Conservation (phyloP, 345 rosid genomes). For the Pugionium dolabratum region DNA sequence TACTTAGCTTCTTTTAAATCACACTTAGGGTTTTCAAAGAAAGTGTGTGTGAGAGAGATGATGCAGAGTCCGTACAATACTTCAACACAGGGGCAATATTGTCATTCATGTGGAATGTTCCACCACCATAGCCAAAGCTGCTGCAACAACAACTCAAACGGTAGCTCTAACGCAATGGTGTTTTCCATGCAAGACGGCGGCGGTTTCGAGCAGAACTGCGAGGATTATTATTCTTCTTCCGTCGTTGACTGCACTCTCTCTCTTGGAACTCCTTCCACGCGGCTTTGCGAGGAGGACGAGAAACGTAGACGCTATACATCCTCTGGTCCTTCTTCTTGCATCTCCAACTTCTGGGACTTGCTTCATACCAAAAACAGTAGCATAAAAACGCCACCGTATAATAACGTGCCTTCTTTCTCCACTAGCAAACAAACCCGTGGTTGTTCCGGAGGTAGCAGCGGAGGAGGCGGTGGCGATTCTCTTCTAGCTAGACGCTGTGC, state of each 20-base stretch:
- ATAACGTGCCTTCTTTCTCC: slow-evolving; percentile 22
- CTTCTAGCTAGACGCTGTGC: slow-evolving; percentile 87
- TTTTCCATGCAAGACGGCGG: slow-evolving; percentile 40
- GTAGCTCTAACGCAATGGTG: slow-evolving; percentile 36
- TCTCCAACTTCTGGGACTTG: slow-evolving; percentile 69
- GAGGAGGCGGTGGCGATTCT: slow-evolving; percentile 38
- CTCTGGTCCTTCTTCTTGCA: slow-evolving; percentile 41
- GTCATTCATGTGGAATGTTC: slow-evolving; percentile 43
- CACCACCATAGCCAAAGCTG: slow-evolving; percentile 41
- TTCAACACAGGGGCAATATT: slow-evolving; percentile 43
- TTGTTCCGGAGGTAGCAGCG: slow-evolving; percentile 23
- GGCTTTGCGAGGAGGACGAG: slow-evolving; percentile 61
- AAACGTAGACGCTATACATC: slow-evolving; percentile 43
- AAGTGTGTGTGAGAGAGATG: slow-evolving; percentile 24
- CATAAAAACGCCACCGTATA: slow-evolving; percentile 34
- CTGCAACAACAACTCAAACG: slow-evolving; percentile 24
- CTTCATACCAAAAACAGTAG: slow-evolving; percentile 46
- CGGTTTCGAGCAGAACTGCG: slow-evolving; percentile 32
- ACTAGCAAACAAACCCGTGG: slow-evolving; percentile 30
- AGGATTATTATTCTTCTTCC: slow-evolving; percentile 33
- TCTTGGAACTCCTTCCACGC: slow-evolving; percentile 82
- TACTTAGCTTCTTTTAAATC: neutral
- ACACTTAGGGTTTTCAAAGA: too few species aligned
- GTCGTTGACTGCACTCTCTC: slow-evolving; percentile 87
- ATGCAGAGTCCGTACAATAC: slow-evolving; percentile 44